These are phyloP conservation scores for Piper longum DNA, from an alignment of 164 flowering plant species.

Conservation along the genomic window DNA sequence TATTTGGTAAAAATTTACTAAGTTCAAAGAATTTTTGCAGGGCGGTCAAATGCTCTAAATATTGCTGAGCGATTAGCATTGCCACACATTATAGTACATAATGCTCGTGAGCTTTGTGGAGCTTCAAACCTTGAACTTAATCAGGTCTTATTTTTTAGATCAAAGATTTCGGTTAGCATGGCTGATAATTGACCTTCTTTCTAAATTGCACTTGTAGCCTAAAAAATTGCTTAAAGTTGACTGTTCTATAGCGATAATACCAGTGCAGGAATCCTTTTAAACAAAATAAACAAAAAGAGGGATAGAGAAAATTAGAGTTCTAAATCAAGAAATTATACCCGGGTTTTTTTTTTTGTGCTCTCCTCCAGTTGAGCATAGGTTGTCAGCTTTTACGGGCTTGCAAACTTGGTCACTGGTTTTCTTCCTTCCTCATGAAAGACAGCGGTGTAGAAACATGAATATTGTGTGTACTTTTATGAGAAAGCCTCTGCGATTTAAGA, in stretches of 20 bases:
- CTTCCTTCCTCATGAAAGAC: neutral
- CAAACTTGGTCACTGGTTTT: neutral
- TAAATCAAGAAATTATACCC: too few species aligned
- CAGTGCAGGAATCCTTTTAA: neutral
- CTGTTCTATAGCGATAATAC: neutral
- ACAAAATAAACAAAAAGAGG: neutral
- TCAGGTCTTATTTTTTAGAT: constrained; percentile 28
- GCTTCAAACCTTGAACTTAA: constrained; percentile 77
- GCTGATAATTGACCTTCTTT: neutral
- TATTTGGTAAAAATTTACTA: too few species aligned
- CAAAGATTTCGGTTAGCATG: too few species aligned
- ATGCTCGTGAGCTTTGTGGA: constrained; percentile 76
- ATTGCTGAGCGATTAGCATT: constrained; percentile 80
- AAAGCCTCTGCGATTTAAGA: too few species aligned
- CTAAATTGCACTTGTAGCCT: too few species aligned
- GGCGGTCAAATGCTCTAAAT: constrained; percentile 89
- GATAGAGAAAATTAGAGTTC: neutral
- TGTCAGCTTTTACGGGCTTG: neutral
- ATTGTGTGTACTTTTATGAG: too few species aligned
- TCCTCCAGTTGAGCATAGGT: neutral
- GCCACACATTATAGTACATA: constrained; percentile 35
- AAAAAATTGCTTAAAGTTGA: neutral
- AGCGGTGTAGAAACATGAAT: too few species aligned
- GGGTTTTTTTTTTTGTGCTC: neutral
- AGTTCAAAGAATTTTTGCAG: constrained; percentile 22